A percentile compares a stretch with the other conserved stretches of the same genome.
Evolutionary conservation across 495 filamentous ascomycete species (phyloP).

Genomic region (Tuber aestivum): DNA sequence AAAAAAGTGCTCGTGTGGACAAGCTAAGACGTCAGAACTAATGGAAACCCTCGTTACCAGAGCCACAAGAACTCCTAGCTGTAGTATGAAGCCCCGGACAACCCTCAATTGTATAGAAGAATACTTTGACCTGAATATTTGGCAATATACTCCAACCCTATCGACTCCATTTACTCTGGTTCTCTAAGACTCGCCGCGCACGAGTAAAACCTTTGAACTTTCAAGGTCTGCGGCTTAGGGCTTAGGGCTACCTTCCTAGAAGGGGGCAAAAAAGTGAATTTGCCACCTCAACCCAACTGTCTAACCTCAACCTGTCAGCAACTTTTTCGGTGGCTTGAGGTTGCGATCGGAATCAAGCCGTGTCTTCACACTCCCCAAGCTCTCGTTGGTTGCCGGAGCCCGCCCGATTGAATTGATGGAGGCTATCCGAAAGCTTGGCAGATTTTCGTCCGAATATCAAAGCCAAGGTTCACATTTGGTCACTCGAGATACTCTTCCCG

Average conservation of each 20-base stretch:
- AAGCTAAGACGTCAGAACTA: constrained; percentile 10
- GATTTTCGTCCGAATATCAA: not conserved
- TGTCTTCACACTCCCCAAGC: not conserved
- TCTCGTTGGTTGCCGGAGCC: not conserved
- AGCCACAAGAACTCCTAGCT: constrained; percentile 6
- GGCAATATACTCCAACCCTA: constrained; percentile 12
- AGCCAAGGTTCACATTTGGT: not conserved
- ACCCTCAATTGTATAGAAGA: not conserved
- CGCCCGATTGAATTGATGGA: not conserved
- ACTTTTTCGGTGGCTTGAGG: not conserved
- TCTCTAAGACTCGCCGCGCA: not conserved
- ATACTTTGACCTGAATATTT: constrained; percentile 9
- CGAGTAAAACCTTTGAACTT: constrained; percentile 2
- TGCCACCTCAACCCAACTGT: not conserved
- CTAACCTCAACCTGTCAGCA: not conserved
- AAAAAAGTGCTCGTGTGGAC: constrained; percentile 20
- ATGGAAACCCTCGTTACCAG: not conserved
- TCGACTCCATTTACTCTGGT: constrained; percentile 27
- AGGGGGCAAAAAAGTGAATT: not conserved
- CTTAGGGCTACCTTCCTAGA: not conserved
- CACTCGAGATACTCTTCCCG: not conserved
- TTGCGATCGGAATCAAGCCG: not conserved
- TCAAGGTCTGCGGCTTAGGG: not conserved
- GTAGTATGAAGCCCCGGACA: not conserved
- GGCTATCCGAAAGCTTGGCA: not conserved